Conservation (phyloP, 2,329 filamentous ascomycete species). For the Xylaria sp. region DNA sequence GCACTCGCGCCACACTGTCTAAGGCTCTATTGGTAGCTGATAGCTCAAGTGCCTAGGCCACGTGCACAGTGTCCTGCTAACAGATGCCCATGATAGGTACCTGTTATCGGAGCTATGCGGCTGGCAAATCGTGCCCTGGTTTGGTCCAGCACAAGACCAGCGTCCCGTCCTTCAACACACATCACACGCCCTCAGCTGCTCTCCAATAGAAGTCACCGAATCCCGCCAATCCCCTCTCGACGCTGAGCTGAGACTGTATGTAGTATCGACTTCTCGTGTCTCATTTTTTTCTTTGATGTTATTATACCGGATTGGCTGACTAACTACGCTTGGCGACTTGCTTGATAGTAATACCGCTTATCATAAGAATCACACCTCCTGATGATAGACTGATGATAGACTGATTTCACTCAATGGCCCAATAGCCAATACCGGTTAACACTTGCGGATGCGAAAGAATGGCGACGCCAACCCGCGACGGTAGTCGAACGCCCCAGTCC, state of each 20-base stretch:
- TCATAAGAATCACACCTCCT: neutral
- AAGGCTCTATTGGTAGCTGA: neutral
- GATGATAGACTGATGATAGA: neutral
- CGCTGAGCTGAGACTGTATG: constrained; percentile 5
- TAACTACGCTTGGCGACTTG: constrained; percentile 5
- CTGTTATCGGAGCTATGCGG: constrained; percentile 15
- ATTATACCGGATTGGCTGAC: constrained; percentile 6
- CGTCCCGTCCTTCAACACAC: constrained; percentile 3
- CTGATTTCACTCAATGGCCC: constrained; percentile 26
- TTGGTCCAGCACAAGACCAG: constrained; percentile 27
- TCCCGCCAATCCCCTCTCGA: neutral
- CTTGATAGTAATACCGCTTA: neutral
- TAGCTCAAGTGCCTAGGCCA: constrained; percentile 10
- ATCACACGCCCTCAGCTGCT: constrained; percentile 24
- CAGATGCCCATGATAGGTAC: constrained; percentile 18
- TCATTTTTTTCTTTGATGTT: constrained; percentile 5
- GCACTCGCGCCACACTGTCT: neutral
- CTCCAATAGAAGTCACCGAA: constrained; percentile 12
- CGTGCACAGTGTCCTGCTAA: constrained; percentile 31
- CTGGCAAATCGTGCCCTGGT: constrained; percentile 21
- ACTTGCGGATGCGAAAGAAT: constrained; percentile 40
- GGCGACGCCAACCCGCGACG: constrained; percentile 54
- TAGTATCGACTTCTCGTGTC: neutral
- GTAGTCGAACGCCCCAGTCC: constrained; percentile 52
- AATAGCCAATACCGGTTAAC: constrained; percentile 18